Evolutionary conservation across 768 basidiomycete species (phyloP), one percentile per base, ranked within the genome.

Genomic region (Suillus ampliporus): DNA sequence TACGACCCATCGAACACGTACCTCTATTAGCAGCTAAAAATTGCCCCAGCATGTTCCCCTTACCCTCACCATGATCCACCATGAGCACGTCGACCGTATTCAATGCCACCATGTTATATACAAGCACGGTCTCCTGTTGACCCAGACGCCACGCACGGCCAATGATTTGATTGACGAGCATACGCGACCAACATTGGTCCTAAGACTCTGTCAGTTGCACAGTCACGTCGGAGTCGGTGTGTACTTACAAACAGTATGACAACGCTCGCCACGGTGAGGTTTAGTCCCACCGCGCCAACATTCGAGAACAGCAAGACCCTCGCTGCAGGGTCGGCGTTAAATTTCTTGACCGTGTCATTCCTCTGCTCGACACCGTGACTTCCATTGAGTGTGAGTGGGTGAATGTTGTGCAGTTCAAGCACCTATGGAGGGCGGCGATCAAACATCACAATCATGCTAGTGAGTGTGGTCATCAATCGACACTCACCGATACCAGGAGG

Each of bases 221-320:
- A n/a, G n/a, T n/a, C n/a, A n/a, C n/a, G n/a, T n/a, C n/a, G n/a
- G n/a, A n/a, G n/a, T n/a, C n/a, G n/a, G 50, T 6, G 21, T 14
- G 50, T 11, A 61, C 70, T 65, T 46, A 74, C 70, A 10, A 74
- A 66, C 17, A 74, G 64, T 3, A 74, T 69, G 4, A 74, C 60
- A 15, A 60, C 41, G 37, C 57, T 50, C 1, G 71, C 67, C 2
- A 71, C 61, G 1, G 72, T 52, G 1, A 73, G 58, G 56, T 73
- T 75, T 0, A 73, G 67, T 8, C 72, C 69, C 3, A 65, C 66
- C 0, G 67, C 47, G 1, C 71, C 71, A 2, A 75, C 68, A 4
- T 64, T 60, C 0, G 71, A 75, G 51, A 75, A 62, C 11, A 75
- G 64, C 1, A 72, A 54, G 2, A 71, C 67, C 14, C 67, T 40